These are phyloP conservation scores for Aspergillus nidulans DNA, from an alignment of 495 filamentous ascomycete species.

Conservation along the genomic window DNA sequence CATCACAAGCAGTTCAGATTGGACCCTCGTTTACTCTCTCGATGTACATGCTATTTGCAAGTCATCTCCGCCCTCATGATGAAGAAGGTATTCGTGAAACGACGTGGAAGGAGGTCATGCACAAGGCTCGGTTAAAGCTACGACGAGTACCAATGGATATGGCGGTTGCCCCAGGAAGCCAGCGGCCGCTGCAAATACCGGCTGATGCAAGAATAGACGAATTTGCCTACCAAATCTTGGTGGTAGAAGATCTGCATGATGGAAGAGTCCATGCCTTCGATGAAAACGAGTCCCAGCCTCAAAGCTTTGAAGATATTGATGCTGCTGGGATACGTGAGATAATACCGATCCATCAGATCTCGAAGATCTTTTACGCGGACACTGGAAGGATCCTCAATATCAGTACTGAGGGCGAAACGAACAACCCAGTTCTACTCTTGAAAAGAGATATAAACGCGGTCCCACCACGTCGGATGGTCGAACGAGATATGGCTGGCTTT, in stretches of 20 bases:
- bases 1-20: slow-evolving; percentile 67
- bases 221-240: slow-evolving; percentile 83
- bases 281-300: slow-evolving; percentile 55
- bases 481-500: slow-evolving; percentile 33
- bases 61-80: slow-evolving; percentile 65
- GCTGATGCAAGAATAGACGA: slow-evolving; percentile 55
- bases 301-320: slow-evolving; percentile 63
- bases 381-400: slow-evolving; percentile 94
- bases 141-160: slow-evolving; percentile 51
- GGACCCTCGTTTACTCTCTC: slow-evolving; percentile 86
- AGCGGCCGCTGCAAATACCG: slow-evolving; percentile 32
- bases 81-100: slow-evolving; percentile 64
- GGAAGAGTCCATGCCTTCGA: slow-evolving; percentile 82
- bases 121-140: slow-evolving; percentile 85
- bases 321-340: slow-evolving; percentile 77
- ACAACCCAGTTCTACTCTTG: slow-evolving; percentile 80
- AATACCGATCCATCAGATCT: slow-evolving; percentile 84
- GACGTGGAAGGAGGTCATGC: slow-evolving; percentile 96
- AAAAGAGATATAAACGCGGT: slow-evolving; percentile 77
- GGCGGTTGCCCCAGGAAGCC: slow-evolving; percentile 21
- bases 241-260: slow-evolving; percentile 92
- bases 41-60: slow-evolving; percentile 93
- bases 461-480: slow-evolving; percentile 64
- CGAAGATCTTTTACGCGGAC: slow-evolving; percentile 96
- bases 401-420: slow-evolving; percentile 68